These are phyloP conservation scores for Apiospora pterosperma DNA, from an alignment of 2,329 filamentous ascomycete species.

Conservation along the genomic window DNA sequence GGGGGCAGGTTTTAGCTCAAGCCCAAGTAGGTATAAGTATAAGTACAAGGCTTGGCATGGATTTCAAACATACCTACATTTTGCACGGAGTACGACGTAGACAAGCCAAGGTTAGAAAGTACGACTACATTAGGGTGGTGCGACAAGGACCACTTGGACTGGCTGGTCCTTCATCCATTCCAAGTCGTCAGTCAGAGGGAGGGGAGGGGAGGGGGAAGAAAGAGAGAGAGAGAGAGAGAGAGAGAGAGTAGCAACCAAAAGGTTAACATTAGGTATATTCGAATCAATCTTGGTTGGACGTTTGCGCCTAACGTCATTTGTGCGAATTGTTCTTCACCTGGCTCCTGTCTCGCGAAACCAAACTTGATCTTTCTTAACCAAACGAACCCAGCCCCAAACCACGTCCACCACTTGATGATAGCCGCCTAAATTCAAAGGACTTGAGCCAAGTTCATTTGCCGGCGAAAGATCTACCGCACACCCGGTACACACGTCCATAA, in stretches of 20 bases:
- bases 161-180: neutral
- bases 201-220: too few species aligned
- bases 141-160: neutral
- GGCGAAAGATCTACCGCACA: neutral
- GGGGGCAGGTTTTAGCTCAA: neutral
- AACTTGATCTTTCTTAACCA: neutral
- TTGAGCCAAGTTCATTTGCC: neutral
- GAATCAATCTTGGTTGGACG: neutral
- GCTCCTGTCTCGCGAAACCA: neutral
- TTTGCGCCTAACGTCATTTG: neutral
- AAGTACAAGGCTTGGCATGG: neutral
- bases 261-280: too few species aligned
- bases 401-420: neutral
- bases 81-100: too few species aligned
- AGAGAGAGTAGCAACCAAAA: neutral
- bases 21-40: neutral
- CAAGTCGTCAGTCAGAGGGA: too few species aligned
- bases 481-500: neutral
- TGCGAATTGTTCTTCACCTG: neutral
- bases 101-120: too few species aligned
- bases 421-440: neutral
- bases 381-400: neutral
- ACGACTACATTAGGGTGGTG: neutral
- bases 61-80: neutral
- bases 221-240: too few species aligned